Evolutionary conservation across 169 alveolate species (phyloP), one percentile per base, ranked within the genome.

Genomic region (Plasmodium chabaudi): DNA sequence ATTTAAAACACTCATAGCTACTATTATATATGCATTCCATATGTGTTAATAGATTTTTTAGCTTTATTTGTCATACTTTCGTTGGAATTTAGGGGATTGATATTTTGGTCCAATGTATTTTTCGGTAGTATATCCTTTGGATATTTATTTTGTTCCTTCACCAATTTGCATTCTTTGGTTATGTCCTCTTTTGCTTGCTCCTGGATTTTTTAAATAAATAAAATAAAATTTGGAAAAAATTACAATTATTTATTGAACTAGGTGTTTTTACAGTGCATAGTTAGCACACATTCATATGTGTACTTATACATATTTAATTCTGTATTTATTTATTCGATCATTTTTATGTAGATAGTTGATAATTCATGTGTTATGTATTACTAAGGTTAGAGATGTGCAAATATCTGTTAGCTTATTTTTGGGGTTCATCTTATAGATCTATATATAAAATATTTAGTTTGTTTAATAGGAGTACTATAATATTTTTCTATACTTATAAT

Each of bases 341-440:
- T 63, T 44, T 27, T 21, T 67, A 17, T 67, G 21, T 64, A 27
- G 42, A n/a, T 13, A 60, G 60, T 39, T 19, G 51, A 7, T 44
- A 23, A 23, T 47, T 10, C 21, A 44, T 42, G 21, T n/a, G 57
- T 19, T 21, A 46, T 19, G 39, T 34, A 59, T 65, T 19, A 79
- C 89, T 70, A 79, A 60, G 21, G 89, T 79, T 21, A 79, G 64
- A 67, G 89, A 21, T 70, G 89, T 42, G 57, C 89, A 79, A 27
- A 79, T 79, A 34, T 79, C 79, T 15, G 72, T 65, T 51, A 79
- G 51, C 46, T 79, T 79, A 60, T 79, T 79, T 65, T 79, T 79
- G 19, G 89, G 89, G 34, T 51, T 55, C 89, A 79, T 79, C n/a
- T 27, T 79, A 9, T 47, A 51, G 42, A 39, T 19, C 5, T 79